phyloP scores from a whole-genome alignment of 352 stramenopile species.

The Blastocystis hominis region DNA sequence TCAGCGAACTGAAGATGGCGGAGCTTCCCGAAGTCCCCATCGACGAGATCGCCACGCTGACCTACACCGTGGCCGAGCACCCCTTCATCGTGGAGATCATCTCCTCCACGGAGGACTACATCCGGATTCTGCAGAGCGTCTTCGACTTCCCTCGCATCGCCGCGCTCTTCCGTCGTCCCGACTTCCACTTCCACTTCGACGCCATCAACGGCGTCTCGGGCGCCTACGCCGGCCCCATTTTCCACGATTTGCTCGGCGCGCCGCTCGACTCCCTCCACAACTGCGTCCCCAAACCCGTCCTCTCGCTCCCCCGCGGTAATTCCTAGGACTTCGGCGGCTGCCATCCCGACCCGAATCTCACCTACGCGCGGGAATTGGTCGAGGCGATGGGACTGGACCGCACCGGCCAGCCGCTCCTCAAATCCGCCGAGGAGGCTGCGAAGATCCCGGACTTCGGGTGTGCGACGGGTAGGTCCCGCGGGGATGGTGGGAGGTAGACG shows the following conservation, averaged over 20 bases:
- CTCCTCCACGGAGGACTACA: slow-evolving; percentile 87
- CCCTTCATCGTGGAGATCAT: slow-evolving; percentile 83
- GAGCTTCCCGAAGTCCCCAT: slow-evolving; percentile 74
- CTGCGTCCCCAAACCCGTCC: slow-evolving; percentile 61
- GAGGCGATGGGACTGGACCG: slow-evolving; percentile 82
- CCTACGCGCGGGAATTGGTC: slow-evolving; percentile 88
- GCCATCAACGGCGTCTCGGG: slow-evolving; percentile 93
- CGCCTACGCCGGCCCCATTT: slow-evolving; percentile 85
- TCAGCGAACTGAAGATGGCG: slow-evolving; percentile 83
- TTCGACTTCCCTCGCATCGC: slow-evolving; percentile 91
- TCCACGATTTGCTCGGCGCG: slow-evolving; percentile 85
- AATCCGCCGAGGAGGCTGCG: slow-evolving; percentile 71
- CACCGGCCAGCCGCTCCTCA: slow-evolving; percentile 60
- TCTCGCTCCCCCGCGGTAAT: not conserved
- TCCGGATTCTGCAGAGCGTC: slow-evolving; percentile 83
- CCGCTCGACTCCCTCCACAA: slow-evolving; percentile 67
- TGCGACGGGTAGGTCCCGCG: slow-evolving; percentile 68
- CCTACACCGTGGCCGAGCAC: slow-evolving; percentile 5
- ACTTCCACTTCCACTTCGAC: slow-evolving; percentile 90
- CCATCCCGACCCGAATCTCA: slow-evolving; percentile 97
- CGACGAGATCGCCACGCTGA: slow-evolving; percentile 68
- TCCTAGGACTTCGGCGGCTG: slow-evolving; percentile 84
- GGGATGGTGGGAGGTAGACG: slow-evolving; percentile 67
- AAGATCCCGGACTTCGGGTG: slow-evolving; percentile 78
- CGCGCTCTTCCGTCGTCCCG: slow-evolving; percentile 76